A percentile compares a stretch with the other conserved stretches of the same genome.
phyloP scores from a whole-genome alignment of 2,329 filamentous ascomycete genomes.

The Ophiostoma angusticollis region DNA sequence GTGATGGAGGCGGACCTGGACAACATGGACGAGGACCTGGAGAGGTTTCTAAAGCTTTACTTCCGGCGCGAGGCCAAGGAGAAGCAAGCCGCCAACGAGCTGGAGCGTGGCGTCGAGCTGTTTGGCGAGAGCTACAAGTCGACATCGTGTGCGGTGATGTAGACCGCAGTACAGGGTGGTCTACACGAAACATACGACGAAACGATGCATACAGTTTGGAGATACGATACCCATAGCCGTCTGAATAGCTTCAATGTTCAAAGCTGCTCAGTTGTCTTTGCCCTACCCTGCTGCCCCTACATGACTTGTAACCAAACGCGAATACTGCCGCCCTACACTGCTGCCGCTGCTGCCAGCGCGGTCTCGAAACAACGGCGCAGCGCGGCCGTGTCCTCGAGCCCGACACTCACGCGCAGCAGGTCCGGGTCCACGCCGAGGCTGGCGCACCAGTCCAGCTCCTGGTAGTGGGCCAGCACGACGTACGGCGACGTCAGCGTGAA shows the following conservation, averaged over 20 bases:
- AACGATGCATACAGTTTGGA: no score
- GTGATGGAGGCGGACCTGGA: slow-evolving; percentile 58
- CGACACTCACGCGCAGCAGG: slow-evolving; percentile 77
- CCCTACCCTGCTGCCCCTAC: no score
- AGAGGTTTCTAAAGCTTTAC: slow-evolving; percentile 59
- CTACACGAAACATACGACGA: no score
- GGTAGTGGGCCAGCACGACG: slow-evolving; percentile 80
- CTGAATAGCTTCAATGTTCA: no score
- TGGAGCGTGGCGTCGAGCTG: slow-evolving; percentile 58
- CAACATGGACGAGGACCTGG: slow-evolving; percentile 56
- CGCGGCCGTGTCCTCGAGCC: slow-evolving; percentile 63
- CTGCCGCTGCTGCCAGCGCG: slow-evolving; percentile 52
- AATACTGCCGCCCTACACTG: slow-evolving; percentile 4
- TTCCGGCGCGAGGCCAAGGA: slow-evolving; percentile 59
- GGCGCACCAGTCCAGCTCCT: slow-evolving; percentile 81
- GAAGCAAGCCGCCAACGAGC: slow-evolving; percentile 59
- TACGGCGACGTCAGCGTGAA: slow-evolving; percentile 91
- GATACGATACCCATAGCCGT: no score
- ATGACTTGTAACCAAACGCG: no score
- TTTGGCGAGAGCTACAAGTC: slow-evolving; percentile 54
- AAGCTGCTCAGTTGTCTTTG: no score
- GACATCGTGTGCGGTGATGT: slow-evolving; percentile 50
- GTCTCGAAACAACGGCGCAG: slow-evolving; percentile 50
- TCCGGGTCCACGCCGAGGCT: slow-evolving; percentile 69
- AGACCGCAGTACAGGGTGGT: no score